Percentiles rank a stretch among this genome's conserved stretches.
Conservation (phyloP, 192 early-diverging fungal genomes). For the Umbelopsis ramanniana region DNA sequence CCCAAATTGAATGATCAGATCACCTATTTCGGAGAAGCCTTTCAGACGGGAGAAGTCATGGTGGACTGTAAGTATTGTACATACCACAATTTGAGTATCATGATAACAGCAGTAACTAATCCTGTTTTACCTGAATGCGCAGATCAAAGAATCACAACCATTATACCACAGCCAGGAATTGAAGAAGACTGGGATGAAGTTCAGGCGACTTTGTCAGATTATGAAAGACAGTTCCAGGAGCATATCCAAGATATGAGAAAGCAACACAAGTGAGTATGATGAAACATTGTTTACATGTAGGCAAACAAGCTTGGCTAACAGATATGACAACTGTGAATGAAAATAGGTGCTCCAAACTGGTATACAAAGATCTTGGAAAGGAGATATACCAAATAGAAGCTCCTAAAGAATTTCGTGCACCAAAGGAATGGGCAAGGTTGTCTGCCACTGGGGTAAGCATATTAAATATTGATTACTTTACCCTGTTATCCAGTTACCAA, state of each 20-base stretch:
- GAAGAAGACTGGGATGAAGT: constrained; percentile 84
- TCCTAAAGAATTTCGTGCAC: constrained; percentile 74
- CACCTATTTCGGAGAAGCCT: constrained; percentile 69
- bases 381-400: constrained; percentile 96
- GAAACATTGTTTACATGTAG: neutral
- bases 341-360: constrained; percentile 60
- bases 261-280: constrained; percentile 55
- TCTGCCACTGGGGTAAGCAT: constrained; percentile 79
- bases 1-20: constrained; percentile 67
- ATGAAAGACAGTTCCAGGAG: constrained; percentile 70
- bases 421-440: constrained; percentile 73
- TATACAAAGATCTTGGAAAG: constrained; percentile 92
- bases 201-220: constrained; percentile 50
- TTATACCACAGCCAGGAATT: constrained; percentile 72
- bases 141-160: constrained; percentile 47
- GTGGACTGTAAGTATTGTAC: constrained; percentile 38
- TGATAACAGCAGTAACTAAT: neutral
- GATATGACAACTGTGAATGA: neutral
- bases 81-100: neutral
- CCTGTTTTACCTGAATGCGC: neutral
- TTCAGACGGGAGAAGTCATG: constrained; percentile 33
- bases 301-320: neutral
- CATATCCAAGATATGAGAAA: constrained; percentile 70
- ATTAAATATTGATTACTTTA: neutral
- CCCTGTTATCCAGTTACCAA: neutral